Evolutionary conservation across 257 asterid genomes (phyloP), one percentile per base, ranked within the genome.

Genomic region (Gentiana dahurica): DNA sequence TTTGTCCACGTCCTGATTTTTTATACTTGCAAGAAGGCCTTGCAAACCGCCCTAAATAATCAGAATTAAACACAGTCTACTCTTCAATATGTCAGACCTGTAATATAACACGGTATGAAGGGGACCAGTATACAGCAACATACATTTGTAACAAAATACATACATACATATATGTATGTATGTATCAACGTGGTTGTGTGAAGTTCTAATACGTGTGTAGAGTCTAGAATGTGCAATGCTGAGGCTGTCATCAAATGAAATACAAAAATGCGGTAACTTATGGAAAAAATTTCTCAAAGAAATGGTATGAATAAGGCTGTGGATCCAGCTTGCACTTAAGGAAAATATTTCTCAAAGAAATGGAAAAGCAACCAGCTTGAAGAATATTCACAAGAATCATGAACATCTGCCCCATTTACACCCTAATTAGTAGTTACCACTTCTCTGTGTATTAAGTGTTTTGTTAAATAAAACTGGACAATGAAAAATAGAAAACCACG

Each of bases 1-100:
- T 71, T 78, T 83, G 73, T 91, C 96, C 13, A 88, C 73, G 68
- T 91, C 89, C 71, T 87, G 82, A 63, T 91, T 84, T 66, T 83
- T 81, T 71, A 91, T 83, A 66, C 77, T 62, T 61, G 77, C 65
- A 45, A 91, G 81, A 68, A 91, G 93, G 67, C 62, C 69, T 70
- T 91, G 86, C 67, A 91, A 64, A 72, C 98, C 98, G 78, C 76
- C 90, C 98, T 91, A 77, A 60, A 58, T 49, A 67, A 44, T 24
- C 5, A 34, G 43, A 57, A 33, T 10, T 8, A 57, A 57, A 57
- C 9, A 2, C 46, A 41, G 46, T 41, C 46, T 41, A 41, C 10
- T 5, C 5, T 41, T 5, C 46, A 41, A 5, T 41, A 41, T 39
- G 8, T 41, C 10, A 10, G 9, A 41, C 46, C 46, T 5, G 2